phyloP scores from a whole-genome alignment of 495 filamentous ascomycete genomes.

The Aspergillus affinis region DNA sequence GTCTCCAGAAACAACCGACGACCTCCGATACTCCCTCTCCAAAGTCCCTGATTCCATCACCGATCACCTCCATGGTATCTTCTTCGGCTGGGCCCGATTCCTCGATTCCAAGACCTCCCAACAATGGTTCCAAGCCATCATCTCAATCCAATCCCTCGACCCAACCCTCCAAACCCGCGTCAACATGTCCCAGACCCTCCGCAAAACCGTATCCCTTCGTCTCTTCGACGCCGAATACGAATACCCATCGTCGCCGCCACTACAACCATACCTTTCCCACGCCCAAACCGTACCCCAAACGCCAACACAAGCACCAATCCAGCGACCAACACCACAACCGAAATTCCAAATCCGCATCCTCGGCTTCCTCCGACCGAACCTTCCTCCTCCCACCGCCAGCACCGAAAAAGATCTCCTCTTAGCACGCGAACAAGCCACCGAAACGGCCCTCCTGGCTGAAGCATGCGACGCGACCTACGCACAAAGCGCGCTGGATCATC shows the following conservation, averaged over 20 bases:
- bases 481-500: slow-evolving; percentile 51
- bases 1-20: slow-evolving; percentile 29
- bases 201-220: slow-evolving; percentile 43
- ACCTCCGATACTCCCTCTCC: slow-evolving; percentile 26
- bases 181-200: slow-evolving; percentile 41
- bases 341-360: slow-evolving; percentile 54
- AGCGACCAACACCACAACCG: slow-evolving; percentile 10
- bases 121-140: slow-evolving; percentile 53
- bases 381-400: slow-evolving; percentile 25
- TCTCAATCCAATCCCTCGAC: slow-evolving; percentile 44
- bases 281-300: neutral
- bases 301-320: slow-evolving; percentile 4
- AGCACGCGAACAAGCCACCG: slow-evolving; percentile 31
- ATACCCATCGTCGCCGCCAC: neutral
- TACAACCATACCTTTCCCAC: too few species aligned
- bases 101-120: slow-evolving; percentile 1
- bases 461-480: slow-evolving; percentile 50
- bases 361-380: slow-evolving; percentile 44
- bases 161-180: slow-evolving; percentile 37
- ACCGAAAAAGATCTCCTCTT: slow-evolving; percentile 29
- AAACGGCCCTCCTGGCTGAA: slow-evolving; percentile 42
- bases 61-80: slow-evolving; percentile 56
- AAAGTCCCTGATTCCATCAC: slow-evolving; percentile 45
- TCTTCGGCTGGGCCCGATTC: slow-evolving; percentile 61
- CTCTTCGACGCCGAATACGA: slow-evolving; percentile 43